Evolutionary conservation across 306 rosid species (phyloP).

Genomic region (Hippophae tibetana): DNA sequence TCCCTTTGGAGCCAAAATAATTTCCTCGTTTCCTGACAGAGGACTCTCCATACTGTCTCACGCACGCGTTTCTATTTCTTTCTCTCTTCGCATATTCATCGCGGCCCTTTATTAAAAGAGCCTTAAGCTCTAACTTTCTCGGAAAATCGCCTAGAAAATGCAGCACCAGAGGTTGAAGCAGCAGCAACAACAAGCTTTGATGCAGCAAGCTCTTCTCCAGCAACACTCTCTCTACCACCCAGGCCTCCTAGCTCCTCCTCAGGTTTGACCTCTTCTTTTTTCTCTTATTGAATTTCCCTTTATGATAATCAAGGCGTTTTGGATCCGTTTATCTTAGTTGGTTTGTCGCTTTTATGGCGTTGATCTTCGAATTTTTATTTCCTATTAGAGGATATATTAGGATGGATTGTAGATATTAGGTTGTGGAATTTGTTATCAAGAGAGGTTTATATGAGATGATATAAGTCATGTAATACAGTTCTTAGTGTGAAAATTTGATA

Average conservation of each 20-base stretch:
- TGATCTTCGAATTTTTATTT: not conserved
- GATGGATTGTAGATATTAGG: not conserved
- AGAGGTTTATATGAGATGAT: no score
- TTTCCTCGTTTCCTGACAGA: conserved; percentile 21
- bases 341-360: not conserved
- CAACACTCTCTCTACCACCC: conserved; percentile 96
- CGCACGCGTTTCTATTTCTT: not conserved
- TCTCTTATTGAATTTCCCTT: not conserved
- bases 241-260: conserved; percentile 92
- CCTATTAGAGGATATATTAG: conserved; percentile 3
- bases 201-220: conserved; percentile 96
- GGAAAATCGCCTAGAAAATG: conserved; percentile 47
- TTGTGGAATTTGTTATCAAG: no score
- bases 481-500: no score
- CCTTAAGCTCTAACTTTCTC: conserved; percentile 54
- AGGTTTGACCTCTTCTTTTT: conserved; percentile 38
- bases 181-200: conserved; percentile 91
- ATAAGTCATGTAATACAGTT: no score
- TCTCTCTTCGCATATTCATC: conserved; percentile 1
- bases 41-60: conserved; percentile 17
- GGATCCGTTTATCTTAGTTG: not conserved
- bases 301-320: not conserved
- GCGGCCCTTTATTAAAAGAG: conserved; percentile 30
- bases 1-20: not conserved
- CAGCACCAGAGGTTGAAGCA: conserved; percentile 96